Evolutionary conservation across 352 stramenopile genomes (phyloP).

Genomic region (Phytophthora parvispora): DNA sequence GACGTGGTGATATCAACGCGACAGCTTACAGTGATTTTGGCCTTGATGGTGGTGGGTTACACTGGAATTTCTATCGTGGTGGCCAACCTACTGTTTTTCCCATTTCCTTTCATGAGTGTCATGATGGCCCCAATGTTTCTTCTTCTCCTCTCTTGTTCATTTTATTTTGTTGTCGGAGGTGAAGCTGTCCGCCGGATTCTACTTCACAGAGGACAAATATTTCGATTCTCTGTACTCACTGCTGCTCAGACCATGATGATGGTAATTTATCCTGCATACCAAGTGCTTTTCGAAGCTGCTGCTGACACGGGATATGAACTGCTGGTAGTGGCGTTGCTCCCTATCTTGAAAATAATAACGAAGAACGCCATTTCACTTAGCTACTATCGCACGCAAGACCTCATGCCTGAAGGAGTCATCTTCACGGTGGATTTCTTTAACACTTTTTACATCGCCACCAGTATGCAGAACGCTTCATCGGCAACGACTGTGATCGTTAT

Average conservation of each 20-base stretch:
- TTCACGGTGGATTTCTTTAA: conserved; percentile 35
- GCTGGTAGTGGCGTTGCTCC: conserved; percentile 4
- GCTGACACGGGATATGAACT: conserved; percentile 10
- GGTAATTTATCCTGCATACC: conserved; percentile 25
- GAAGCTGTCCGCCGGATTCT: conserved; percentile 1
- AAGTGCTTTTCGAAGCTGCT: conserved; percentile 14
- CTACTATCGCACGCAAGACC: conserved; percentile 14
- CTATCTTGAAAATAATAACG: conserved; percentile 17
- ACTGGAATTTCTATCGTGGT: neutral
- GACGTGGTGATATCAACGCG: neutral
- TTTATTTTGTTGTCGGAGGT: conserved; percentile 1
- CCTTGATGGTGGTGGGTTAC: neutral
- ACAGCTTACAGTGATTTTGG: conserved; percentile 8
- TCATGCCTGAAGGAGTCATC: conserved; percentile 27
- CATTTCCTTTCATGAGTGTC: conserved; percentile 27
- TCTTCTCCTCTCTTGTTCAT: neutral
- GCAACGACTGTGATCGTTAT: conserved; percentile 1
- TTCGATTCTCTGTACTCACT: conserved; percentile 11
- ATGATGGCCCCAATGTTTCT: conserved; percentile 2
- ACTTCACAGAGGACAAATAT: neutral
- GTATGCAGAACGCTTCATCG: conserved; percentile 25
- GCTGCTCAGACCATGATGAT: conserved; percentile 4
- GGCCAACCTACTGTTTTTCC: conserved; percentile 9
- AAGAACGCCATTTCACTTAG: conserved; percentile 16
- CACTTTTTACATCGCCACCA: conserved; percentile 24